Evolutionary conservation across 2,329 filamentous ascomycete species (phyloP).

Genomic region (Xylariomycetidae sp.): DNA sequence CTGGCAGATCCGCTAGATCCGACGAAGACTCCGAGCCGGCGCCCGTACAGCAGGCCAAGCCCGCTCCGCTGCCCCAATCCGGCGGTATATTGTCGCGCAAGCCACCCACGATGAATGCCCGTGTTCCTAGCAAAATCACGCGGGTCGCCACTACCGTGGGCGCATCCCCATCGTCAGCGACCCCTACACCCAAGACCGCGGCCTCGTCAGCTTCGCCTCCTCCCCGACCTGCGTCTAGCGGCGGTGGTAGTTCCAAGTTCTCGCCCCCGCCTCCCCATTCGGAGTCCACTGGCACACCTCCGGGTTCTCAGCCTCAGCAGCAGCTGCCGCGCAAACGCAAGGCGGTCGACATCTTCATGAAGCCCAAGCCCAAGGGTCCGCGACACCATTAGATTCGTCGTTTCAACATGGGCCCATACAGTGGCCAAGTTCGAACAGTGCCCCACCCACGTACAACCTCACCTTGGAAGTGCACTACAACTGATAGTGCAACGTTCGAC

Average conservation of each 20-base stretch:
- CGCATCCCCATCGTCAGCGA: neutral
- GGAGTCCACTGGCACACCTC: neutral
- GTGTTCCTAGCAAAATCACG: too few species aligned
- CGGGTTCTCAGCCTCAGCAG: constrained; percentile 6
- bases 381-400: constrained; percentile 7
- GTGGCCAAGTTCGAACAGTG: too few species aligned
- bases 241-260: neutral
- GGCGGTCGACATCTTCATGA: constrained; percentile 47
- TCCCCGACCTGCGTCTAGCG: neutral
- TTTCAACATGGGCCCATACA: too few species aligned
- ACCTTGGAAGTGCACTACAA: too few species aligned
- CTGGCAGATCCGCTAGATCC: too few species aligned
- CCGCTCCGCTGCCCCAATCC: neutral
- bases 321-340: constrained; percentile 36
- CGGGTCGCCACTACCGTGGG: too few species aligned
- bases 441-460: too few species aligned
- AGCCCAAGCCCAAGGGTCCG: constrained; percentile 34
- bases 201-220: neutral
- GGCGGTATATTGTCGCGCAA: constrained; percentile 2
- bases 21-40: constrained; percentile 19
- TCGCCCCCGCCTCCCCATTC: constrained; percentile 5
- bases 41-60: constrained; percentile 5
- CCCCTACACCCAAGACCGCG: neutral
- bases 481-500: too few species aligned
- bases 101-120: too few species aligned